Evolutionary conservation across 192 early-diverging fungal genomes (phyloP).

Genomic region (Entomortierella chlamydospora): DNA sequence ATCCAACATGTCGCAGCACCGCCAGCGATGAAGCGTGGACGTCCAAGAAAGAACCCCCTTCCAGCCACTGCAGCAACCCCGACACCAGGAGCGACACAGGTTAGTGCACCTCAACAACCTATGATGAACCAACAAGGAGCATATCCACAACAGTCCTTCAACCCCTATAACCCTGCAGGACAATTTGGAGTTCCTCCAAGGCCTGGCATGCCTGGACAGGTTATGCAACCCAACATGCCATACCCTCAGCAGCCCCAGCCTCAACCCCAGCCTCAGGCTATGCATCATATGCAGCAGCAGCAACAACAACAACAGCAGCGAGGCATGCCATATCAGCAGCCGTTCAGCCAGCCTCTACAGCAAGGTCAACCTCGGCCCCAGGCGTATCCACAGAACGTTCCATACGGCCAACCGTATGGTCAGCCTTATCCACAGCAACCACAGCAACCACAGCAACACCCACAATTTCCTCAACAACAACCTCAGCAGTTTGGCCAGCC

Average conservation of each 20-base stretch:
- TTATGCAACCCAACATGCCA: slow-evolving; percentile 23
- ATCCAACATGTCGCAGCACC: slow-evolving; percentile 27
- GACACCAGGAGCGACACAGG: slow-evolving; percentile 4
- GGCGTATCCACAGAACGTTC: slow-evolving; percentile 12
- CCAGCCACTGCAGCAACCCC: slow-evolving; percentile 21
- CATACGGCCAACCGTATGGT: slow-evolving; percentile 12
- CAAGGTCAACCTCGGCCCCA: slow-evolving; percentile 32
- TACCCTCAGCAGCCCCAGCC: slow-evolving; percentile 24
- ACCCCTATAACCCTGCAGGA: slow-evolving; percentile 35
- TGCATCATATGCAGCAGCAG: slow-evolving; percentile 42
- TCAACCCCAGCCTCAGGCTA: slow-evolving; percentile 23
- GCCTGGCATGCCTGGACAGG: slow-evolving; percentile 27
- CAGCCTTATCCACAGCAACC: slow-evolving; percentile 24
- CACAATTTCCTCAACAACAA: slow-evolving; percentile 30
- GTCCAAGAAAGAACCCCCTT: slow-evolving; percentile 42
- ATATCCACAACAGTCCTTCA: slow-evolving; percentile 26
- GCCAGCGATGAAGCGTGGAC: slow-evolving; percentile 50
- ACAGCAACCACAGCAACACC: slow-evolving; percentile 24
- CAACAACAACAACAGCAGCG: slow-evolving; percentile 34
- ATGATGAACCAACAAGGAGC: slow-evolving; percentile 27
- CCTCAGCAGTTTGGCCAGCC: slow-evolving; percentile 31
- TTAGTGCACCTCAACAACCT: slow-evolving; percentile 9
- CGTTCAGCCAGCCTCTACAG: slow-evolving; percentile 28
- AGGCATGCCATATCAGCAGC: slow-evolving; percentile 29
- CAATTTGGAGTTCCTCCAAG: slow-evolving; percentile 15